These are phyloP conservation scores for Phylloporus sp. DNA, from an alignment of 1,284 basidiomycete species.

Conservation along the genomic window DNA sequence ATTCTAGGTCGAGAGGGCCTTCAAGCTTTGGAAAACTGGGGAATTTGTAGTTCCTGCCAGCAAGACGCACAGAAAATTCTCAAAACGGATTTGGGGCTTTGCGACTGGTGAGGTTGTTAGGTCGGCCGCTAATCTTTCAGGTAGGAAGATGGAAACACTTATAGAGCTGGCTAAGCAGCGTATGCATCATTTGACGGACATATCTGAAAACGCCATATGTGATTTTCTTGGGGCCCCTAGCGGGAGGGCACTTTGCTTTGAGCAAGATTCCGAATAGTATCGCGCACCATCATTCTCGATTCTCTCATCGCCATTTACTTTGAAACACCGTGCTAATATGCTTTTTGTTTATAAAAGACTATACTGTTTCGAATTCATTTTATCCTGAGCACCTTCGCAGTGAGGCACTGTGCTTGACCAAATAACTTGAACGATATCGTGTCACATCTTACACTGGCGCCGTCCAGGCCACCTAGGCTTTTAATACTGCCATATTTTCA, in stretches of 20 bases:
- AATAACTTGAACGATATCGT: too few relatives aligned
- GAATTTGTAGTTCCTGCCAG: neutral
- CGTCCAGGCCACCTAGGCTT: too few relatives aligned
- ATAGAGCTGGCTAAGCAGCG: too few relatives aligned
- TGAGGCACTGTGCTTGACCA: too few relatives aligned
- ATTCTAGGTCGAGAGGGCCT: neutral
- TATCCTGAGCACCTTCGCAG: too few relatives aligned
- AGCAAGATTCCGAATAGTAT: neutral
- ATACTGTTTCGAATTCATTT: too few relatives aligned
- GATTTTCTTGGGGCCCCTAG: neutral
- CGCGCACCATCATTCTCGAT: too few relatives aligned
- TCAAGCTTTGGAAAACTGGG: neutral
- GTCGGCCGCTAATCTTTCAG: neutral
- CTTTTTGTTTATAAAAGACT: too few relatives aligned
- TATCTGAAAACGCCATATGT: neutral
- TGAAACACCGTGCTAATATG: too few relatives aligned
- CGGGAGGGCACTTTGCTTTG: neutral
- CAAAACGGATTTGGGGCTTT: neutral
- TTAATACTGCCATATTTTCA: too few relatives aligned
- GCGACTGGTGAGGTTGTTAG: neutral
- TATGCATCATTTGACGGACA: neutral
- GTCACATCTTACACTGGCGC: too few relatives aligned
- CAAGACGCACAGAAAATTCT: neutral
- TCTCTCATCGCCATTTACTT: too few relatives aligned
- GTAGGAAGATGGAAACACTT: neutral